Percentiles rank a stretch among this genome's conserved stretches.
Conservation (phyloP, 805 yeast genomes). For the Cyberlindnera veronae region DNA sequence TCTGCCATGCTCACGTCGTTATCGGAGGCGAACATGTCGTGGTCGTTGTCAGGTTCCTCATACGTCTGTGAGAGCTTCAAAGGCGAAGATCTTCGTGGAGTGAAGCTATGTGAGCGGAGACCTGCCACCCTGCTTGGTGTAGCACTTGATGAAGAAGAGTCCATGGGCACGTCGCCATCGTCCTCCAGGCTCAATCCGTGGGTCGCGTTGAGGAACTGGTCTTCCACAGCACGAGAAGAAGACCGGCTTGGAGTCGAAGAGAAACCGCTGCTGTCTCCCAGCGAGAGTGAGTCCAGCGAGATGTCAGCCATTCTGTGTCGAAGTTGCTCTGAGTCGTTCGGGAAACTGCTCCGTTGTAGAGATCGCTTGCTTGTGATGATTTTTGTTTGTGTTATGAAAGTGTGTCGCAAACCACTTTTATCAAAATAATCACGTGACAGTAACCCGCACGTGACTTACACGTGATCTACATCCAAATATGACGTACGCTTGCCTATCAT, state of each 20-base stretch:
- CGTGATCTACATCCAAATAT: too few species aligned
- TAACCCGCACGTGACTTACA: too few species aligned
- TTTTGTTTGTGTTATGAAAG: constrained; percentile 7
- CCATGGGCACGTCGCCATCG: constrained; percentile 2
- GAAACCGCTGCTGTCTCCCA: neutral
- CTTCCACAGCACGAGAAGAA: neutral
- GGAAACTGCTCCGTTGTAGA: neutral
- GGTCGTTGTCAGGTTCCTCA: constrained; percentile 3
- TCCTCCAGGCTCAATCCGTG: constrained; percentile 11
- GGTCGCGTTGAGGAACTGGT: constrained; percentile 6
- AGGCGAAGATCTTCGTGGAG: constrained; percentile 10
- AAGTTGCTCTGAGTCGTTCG: neutral
- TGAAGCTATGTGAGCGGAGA: constrained; percentile 3
- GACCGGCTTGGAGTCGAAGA: neutral
- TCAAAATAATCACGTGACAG: too few species aligned
- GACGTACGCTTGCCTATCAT: too few species aligned
- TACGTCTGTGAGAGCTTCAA: constrained; percentile 7
- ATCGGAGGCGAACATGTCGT: constrained; percentile 2
- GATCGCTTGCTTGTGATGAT: neutral
- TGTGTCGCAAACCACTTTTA: constrained; percentile 6
- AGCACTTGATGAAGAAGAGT: neutral
- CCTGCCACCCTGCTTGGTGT: neutral
- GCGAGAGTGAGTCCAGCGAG: constrained; percentile 9
- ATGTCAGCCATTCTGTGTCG: constrained; percentile 7
- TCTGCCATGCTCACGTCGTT: constrained; percentile 8